These are phyloP conservation scores for Stenogyne calaminthoides DNA, from an alignment of 305 asterid species.

Conservation along the genomic window DNA sequence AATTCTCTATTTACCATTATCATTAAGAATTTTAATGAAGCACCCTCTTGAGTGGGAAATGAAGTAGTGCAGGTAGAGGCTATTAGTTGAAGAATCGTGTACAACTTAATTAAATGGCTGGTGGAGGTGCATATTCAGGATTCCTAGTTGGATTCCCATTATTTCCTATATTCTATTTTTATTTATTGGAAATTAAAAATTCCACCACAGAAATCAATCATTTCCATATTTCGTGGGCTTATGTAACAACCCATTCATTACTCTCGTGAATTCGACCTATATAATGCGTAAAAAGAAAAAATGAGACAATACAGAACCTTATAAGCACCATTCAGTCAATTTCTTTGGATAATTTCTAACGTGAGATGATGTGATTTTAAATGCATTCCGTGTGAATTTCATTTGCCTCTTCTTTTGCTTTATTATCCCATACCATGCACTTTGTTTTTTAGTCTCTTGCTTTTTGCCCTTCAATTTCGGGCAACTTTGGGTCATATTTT, in stretches of 20 bases:
- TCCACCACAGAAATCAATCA: slow-evolving; percentile 26
- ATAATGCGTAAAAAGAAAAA: background rate
- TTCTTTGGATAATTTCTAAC: too few relatives aligned
- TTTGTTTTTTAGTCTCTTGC: background rate
- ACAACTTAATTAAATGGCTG: slow-evolving; percentile 2
- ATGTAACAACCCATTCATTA: background rate
- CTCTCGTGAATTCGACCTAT: background rate
- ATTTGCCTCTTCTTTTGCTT: background rate
- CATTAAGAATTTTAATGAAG: too few relatives aligned
- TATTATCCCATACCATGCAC: background rate
- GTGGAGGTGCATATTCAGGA: slow-evolving; percentile 23
- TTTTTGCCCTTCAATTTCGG: background rate
- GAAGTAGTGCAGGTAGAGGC: background rate
- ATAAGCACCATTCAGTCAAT: background rate
- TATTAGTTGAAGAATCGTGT: slow-evolving; percentile 12
- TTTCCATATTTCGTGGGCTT: slow-evolving; percentile 2
- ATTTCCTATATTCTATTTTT: background rate
- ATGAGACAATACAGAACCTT: background rate
- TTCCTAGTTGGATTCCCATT: slow-evolving; percentile 41
- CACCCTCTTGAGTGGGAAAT: background rate
- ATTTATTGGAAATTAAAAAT: background rate
- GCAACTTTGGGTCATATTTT: background rate
- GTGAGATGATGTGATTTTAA: too few relatives aligned
- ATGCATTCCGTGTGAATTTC: background rate
- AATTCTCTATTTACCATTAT: background rate